Evolutionary conservation across 1,139 yeast species (phyloP), one percentile per base, ranked within the genome.

Genomic region (Zygosaccharomyces pseudobailii): DNA sequence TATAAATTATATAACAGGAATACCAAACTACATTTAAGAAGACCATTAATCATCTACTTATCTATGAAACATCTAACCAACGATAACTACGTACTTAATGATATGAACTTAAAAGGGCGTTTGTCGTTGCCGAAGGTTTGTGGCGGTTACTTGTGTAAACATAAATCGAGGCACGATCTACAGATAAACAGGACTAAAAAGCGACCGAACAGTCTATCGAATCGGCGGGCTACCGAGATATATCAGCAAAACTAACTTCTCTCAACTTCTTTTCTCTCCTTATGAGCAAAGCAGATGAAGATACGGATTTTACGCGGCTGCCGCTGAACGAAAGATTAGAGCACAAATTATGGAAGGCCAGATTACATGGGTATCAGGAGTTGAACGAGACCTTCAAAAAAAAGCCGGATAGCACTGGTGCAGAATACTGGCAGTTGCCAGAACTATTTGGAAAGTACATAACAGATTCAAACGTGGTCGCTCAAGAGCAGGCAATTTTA

Each of bases 311-410:
- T 58, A 72, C 83, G 34, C 62, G 74, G 8, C 70, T 89, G 46
- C 82, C 95, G 1, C 65, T 88, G 30, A 80, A 77, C 19, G 88
- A 86, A 46, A 72, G 88, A 42, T 69, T 87, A 41, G 70, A 65
- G 9, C 94, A 87, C 66, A 83, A 82, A 61, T 80, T 73, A 53
- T 94, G 98, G 98, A 90, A 89, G 67, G 97, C 82, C 10, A 80
- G 99, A 50, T 72, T 79, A 47, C 78, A 73, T 13, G 97, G 94
- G 0, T 92, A 90, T 63, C 85, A 82, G 47, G 92, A 87, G 56
- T 65, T 84, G 53, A 69, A 73, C 27, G 70, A 69, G 44, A 67
- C 63, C 42, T 86, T 87, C 59, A 74, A 78, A 42, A 68, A 66
- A 34, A 76, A 87, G 3, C 72, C 79, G 6, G 84, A 79, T 48